Evolutionary conservation across 2,329 filamentous ascomycete genomes (phyloP), one percentile per base, ranked within the genome.

Genomic region (Nemania abortiva): DNA sequence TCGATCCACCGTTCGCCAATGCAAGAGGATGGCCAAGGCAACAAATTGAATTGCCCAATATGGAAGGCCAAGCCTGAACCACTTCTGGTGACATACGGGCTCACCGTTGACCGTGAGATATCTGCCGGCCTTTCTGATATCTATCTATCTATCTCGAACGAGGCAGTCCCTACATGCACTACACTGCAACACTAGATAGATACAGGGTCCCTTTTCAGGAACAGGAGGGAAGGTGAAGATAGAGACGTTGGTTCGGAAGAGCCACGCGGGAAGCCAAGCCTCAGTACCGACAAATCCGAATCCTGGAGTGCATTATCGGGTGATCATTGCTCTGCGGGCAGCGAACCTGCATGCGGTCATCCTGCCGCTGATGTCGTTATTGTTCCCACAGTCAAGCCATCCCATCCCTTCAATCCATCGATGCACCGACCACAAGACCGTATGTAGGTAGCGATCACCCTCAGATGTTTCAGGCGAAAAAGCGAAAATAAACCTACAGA

Each of bases 221-320:
- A 52, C 29, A n/a, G 20, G 52, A 29, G 7, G 24, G 29, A 42
- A 18, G 22, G 31, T 31, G 7, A 47, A 55, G 7, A 57, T 31
- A 34, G 39, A 47, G 20, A 49, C 52, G 6, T 13, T 59, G 37
- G 65, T 39, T 63, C 68, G 65, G 65, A 62, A 68, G 31, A 60
- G 60, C 61, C 61, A 70, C 53, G 57, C 68, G 65, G 53, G 53
- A 45, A 49, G 61, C 65, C 61, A 68, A 64, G 61, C 57, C 57
- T 42, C 61, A 63, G 39, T 65, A 57, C 61, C 61, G 68, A 70
- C 54, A 55, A 66, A 39, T 29, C 57, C 50, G 58, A 62, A 62
- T 60, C 62, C 62, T 70, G 68, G 68, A 70, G 68, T 70, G 65
- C 68, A 68, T 68, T 45, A 65, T 68, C 61, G 68, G 68, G 56